phyloP scores from a whole-genome alignment of 345 rosid species.

The Sisymbrium altissimum region DNA sequence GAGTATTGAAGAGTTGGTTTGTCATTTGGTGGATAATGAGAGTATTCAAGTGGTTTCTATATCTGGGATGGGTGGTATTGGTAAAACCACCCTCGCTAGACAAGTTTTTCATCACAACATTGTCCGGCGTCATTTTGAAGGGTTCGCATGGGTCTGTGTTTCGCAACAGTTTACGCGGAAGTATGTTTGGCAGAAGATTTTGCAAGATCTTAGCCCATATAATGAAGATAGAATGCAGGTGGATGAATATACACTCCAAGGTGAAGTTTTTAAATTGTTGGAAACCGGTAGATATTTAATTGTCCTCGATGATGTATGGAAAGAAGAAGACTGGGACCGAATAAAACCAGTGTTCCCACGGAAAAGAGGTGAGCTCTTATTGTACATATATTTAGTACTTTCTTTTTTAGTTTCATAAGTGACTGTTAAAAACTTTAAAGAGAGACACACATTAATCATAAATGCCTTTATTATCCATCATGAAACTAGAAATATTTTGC shows the following conservation, averaged over 20 bases:
- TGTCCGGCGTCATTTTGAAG: slow-evolving; percentile 24
- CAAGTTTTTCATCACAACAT: slow-evolving; percentile 23
- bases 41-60: slow-evolving; percentile 28
- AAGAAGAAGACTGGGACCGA: neutral
- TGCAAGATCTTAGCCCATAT: slow-evolving; percentile 25
- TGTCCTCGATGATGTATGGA: slow-evolving; percentile 49
- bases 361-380: neutral
- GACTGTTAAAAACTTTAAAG: neutral
- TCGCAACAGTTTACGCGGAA: slow-evolving; percentile 35
- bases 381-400: too few relatives aligned
- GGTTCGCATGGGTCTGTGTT: slow-evolving; percentile 40
- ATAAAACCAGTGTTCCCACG: slow-evolving; percentile 28
- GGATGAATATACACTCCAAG: slow-evolving; percentile 27
- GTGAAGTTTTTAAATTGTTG: slow-evolving; percentile 14
- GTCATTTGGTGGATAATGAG: neutral
- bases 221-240: slow-evolving; percentile 1
- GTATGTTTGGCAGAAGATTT: slow-evolving; percentile 34
- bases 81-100: slow-evolving; percentile 46
- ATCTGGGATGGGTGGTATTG: slow-evolving; percentile 55
- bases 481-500: neutral
- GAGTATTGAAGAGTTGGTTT: slow-evolving; percentile 24
- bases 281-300: slow-evolving; percentile 36
- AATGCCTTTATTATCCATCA: neutral
- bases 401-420: too few relatives aligned
- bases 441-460: neutral